Evolutionary conservation across 495 filamentous ascomycete species (phyloP).

Genomic region (Corynascus novoguineensis): DNA sequence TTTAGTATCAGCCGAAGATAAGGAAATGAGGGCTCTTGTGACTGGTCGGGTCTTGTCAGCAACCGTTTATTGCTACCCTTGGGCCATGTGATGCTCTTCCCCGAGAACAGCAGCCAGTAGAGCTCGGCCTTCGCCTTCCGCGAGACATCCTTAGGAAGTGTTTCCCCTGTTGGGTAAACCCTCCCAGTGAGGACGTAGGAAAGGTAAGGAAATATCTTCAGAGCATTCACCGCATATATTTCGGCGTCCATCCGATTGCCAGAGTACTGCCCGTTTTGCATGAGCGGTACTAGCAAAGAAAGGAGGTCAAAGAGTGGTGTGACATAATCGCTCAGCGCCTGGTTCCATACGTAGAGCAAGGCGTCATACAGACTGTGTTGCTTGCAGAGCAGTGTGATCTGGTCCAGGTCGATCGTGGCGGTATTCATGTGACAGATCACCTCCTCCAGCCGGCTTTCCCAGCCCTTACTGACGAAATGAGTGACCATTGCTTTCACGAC

Average conservation of each 20-base stretch:
- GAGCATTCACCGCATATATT: slow-evolving; percentile 57
- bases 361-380: slow-evolving; percentile 90
- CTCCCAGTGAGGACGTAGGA: slow-evolving; percentile 89
- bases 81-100: slow-evolving; percentile 63
- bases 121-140: slow-evolving; percentile 74
- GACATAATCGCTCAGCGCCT: slow-evolving; percentile 80
- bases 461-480: slow-evolving; percentile 67
- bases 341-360: slow-evolving; percentile 95
- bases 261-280: slow-evolving; percentile 46
- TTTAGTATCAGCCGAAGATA: slow-evolving; percentile 78
- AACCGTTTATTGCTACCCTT: slow-evolving; percentile 49
- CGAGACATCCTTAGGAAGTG: slow-evolving; percentile 62
- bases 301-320: slow-evolving; percentile 84
- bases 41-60: slow-evolving; percentile 45
- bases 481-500: slow-evolving; percentile 81
- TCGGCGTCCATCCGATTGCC: slow-evolving; percentile 43
- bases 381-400: slow-evolving; percentile 85
- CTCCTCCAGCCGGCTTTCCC: slow-evolving; percentile 77
- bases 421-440: slow-evolving; percentile 92
- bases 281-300: slow-evolving; percentile 57
- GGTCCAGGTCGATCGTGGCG: slow-evolving; percentile 85
- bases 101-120: slow-evolving; percentile 90
- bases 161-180: slow-evolving; percentile 79
- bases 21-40: slow-evolving; percentile 63
- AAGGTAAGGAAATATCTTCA: slow-evolving; percentile 92